Evolutionary conservation across 805 yeast genomes (phyloP).

Genomic region (Candida morakotiae): DNA sequence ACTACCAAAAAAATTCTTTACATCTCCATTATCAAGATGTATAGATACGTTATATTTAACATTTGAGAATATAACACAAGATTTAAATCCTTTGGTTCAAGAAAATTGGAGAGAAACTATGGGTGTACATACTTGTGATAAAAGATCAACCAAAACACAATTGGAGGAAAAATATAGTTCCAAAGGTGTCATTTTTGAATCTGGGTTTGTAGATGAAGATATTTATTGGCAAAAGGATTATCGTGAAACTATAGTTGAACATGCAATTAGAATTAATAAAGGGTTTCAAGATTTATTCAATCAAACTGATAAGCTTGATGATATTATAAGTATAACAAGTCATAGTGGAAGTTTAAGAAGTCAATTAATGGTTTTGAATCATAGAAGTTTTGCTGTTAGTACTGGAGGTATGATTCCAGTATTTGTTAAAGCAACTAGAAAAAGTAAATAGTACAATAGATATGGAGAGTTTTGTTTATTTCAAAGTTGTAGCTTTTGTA

Average conservation of each 20-base stretch:
- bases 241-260: constrained; percentile 40
- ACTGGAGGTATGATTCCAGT: constrained; percentile 59
- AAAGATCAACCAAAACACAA: constrained; percentile 33
- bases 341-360: constrained; percentile 51
- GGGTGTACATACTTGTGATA: constrained; percentile 51
- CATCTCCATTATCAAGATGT: constrained; percentile 51
- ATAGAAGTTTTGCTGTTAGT: constrained; percentile 43
- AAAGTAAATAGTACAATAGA: background rate
- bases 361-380: constrained; percentile 44
- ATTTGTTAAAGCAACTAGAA: constrained; percentile 40
- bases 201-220: constrained; percentile 45
- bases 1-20: constrained; percentile 39
- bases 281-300: constrained; percentile 34
- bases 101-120: constrained; percentile 47
- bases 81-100: constrained; percentile 29
- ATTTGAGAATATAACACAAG: constrained; percentile 34
- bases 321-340: constrained; percentile 39
- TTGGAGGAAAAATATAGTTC: constrained; percentile 37
- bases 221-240: constrained; percentile 33
- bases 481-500: too few species aligned
- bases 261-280: constrained; percentile 31
- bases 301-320: constrained; percentile 13
- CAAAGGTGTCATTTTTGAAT: constrained; percentile 38
- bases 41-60: constrained; percentile 46
- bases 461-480: too few species aligned